These are phyloP conservation scores for Trichopus zeylanicus DNA, from an alignment of 116 monocot genomes.

Conservation along the genomic window DNA sequence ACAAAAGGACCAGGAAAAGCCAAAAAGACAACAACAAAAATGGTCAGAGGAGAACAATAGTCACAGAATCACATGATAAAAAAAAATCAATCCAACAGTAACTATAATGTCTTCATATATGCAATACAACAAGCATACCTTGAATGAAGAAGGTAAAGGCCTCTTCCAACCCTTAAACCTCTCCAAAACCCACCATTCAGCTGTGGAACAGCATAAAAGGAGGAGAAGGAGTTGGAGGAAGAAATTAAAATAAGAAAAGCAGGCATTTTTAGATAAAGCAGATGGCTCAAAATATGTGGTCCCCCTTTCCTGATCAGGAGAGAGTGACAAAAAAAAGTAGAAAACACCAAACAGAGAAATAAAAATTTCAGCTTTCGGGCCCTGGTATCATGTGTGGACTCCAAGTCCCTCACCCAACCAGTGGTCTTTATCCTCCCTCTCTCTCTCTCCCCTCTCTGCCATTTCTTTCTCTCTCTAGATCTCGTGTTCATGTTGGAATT, in stretches of 20 bases:
- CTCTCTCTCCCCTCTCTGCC: slow-evolving; percentile 18
- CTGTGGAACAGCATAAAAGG: no score
- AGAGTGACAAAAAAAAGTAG: neutral
- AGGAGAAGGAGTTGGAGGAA: neutral
- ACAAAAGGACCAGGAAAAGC: no score
- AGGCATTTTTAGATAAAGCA: neutral
- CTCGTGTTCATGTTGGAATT: slow-evolving; percentile 8
- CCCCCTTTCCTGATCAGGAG: slow-evolving; percentile 1
- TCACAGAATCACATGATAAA: no score
- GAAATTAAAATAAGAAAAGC: neutral
- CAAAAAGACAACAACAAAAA: no score
- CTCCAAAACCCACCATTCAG: no score
- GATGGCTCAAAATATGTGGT: slow-evolving; percentile 9
- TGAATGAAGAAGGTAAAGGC: neutral
- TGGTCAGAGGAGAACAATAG: no score
- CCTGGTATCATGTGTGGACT: slow-evolving; percentile 16
- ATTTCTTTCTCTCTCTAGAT: slow-evolving; percentile 1
- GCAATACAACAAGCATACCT: no score
- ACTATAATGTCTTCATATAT: no score
- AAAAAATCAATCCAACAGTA: no score
- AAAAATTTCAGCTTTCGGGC: slow-evolving; percentile 9
- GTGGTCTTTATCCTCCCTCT: neutral
- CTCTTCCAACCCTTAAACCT: neutral
- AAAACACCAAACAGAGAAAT: slow-evolving; percentile 6
- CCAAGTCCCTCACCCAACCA: slow-evolving; percentile 2